Evolutionary conservation across 2,329 filamentous ascomycete genomes (phyloP).

Genomic region (Colletotrichum sp.): DNA sequence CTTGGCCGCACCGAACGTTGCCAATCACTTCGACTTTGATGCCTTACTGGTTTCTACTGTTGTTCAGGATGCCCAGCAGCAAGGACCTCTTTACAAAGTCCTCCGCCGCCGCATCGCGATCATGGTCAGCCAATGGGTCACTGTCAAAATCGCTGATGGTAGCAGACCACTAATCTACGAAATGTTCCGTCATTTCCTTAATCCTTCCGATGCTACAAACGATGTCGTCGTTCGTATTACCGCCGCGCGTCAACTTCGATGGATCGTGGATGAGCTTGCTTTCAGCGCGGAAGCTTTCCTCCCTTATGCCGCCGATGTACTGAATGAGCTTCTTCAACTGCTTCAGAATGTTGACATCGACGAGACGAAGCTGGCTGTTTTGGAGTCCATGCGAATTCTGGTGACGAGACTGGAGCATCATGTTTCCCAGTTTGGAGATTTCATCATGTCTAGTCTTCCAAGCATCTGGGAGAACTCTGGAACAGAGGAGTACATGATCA

Average conservation of each 20-base stretch:
- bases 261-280: conserved; percentile 82
- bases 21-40: conserved; percentile 82
- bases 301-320: conserved; percentile 76
- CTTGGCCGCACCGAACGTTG: conserved; percentile 78
- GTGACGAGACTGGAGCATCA: conserved; percentile 83
- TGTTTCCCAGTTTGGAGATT: conserved; percentile 73
- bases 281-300: conserved; percentile 78
- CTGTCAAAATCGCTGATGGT: conserved; percentile 73
- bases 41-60: conserved; percentile 77
- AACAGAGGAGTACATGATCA: conserved; percentile 85
- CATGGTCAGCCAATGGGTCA: conserved; percentile 87
- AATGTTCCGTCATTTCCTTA: conserved; percentile 86
- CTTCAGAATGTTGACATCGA: conserved; percentile 80
- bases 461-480: conserved; percentile 84
- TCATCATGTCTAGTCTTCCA: conserved; percentile 81
- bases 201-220: conserved; percentile 78
- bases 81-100: conserved; percentile 72
- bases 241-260: conserved; percentile 82
- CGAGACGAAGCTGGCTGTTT: conserved; percentile 88
- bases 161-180: conserved; percentile 81
- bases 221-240: conserved; percentile 93
- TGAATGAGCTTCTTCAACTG: conserved; percentile 77
- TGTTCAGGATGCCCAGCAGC: conserved; percentile 76
- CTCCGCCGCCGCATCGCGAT: conserved; percentile 88
- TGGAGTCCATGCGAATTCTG: conserved; percentile 84